phyloP scores from a whole-genome alignment of 768 basidiomycete species.

The Cystofilobasidium bisporidii region DNA sequence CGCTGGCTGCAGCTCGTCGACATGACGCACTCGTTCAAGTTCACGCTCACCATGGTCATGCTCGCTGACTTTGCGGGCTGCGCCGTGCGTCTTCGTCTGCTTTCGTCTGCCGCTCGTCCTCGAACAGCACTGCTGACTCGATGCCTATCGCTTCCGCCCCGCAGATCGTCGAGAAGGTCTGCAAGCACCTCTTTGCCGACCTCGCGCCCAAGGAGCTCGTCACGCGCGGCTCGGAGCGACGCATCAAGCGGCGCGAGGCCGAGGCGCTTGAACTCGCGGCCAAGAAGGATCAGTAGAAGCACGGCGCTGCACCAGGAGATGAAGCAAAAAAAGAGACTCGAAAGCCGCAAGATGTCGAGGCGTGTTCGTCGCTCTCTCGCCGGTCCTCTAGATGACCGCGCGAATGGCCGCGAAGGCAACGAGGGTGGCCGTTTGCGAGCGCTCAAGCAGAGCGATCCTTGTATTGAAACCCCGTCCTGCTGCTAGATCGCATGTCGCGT shows the following conservation, averaged over 20 bases:
- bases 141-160: not conserved
- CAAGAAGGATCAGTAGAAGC: constrained; percentile 22
- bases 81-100: constrained; percentile 44
- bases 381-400: no score
- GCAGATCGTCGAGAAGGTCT: constrained; percentile 57
- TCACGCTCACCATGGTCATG: constrained; percentile 70
- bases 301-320: no score
- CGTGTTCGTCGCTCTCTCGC: no score
- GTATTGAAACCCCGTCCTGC: not conserved
- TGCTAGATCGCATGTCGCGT: no score
- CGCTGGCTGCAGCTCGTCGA: constrained; percentile 94
- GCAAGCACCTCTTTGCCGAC: constrained; percentile 80
- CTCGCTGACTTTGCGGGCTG: constrained; percentile 78
- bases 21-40: constrained; percentile 74
- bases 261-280: constrained; percentile 38
- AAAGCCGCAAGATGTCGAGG: no score
- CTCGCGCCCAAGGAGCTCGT: constrained; percentile 76
- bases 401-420: no score
- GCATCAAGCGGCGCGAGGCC: constrained; percentile 52
- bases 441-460: no score
- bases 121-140: not conserved
- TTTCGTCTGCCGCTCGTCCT: not conserved
- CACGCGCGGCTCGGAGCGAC: constrained; percentile 68
- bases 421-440: no score
- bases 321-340: no score